phyloP scores from a whole-genome alignment of 805 yeast genomes.

The Candida sakaeoensis region DNA sequence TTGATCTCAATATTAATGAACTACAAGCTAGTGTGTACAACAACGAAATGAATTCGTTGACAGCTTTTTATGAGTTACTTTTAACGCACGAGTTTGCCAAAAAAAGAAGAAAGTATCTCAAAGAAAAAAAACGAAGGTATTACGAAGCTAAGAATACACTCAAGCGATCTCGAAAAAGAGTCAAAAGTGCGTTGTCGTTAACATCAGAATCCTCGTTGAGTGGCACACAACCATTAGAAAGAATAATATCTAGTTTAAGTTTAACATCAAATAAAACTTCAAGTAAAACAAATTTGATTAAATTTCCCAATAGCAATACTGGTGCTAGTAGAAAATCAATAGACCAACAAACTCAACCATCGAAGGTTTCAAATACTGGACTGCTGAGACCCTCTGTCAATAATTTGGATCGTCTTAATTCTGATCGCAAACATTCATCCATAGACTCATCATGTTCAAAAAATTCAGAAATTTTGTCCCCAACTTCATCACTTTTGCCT shows the following conservation, averaged over 20 bases:
- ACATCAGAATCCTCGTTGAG: constrained; percentile 24
- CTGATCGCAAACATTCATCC: constrained; percentile 1
- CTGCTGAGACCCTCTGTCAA: neutral
- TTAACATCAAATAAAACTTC: constrained; percentile 21
- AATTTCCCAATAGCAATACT: constrained; percentile 5
- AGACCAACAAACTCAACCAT: constrained; percentile 1
- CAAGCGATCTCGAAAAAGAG: constrained; percentile 28
- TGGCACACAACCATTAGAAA: constrained; percentile 34
- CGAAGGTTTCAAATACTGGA: neutral
- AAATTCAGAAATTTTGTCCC: constrained; percentile 3
- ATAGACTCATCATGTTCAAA: neutral
- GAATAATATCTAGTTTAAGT: constrained; percentile 35
- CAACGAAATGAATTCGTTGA: constrained; percentile 63
- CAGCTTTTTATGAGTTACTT: constrained; percentile 71
- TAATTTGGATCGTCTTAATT: neutral
- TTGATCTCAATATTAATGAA: constrained; percentile 61
- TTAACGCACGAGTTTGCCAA: constrained; percentile 48
- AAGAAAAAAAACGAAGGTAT: constrained; percentile 29
- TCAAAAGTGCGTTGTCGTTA: constrained; percentile 34
- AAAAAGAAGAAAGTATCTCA: constrained; percentile 28
- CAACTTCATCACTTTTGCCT: constrained; percentile 3
- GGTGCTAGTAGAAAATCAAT: constrained; percentile 5
- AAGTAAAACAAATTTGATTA: constrained; percentile 10
- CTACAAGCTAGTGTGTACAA: constrained; percentile 55
- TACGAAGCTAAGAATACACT: constrained; percentile 30